phyloP scores from a whole-genome alignment of 2,329 filamentous ascomycete species.

The Plenodomus biglobosus region DNA sequence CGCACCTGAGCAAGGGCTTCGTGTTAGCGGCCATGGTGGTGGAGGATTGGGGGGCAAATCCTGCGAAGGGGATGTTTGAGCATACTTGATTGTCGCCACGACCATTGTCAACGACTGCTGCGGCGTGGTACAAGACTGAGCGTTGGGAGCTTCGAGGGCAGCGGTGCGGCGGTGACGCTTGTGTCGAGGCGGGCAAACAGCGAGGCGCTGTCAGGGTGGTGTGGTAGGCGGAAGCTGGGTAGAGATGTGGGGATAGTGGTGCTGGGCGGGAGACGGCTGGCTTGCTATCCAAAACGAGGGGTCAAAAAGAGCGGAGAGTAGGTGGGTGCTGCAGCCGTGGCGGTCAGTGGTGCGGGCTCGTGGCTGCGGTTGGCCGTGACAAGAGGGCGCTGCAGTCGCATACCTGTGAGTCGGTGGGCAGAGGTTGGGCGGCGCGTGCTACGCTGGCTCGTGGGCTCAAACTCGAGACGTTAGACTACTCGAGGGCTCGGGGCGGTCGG shows the following conservation, averaged over 20 bases:
- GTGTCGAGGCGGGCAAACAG: conserved; percentile 18
- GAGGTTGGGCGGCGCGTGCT: conserved; percentile 39
- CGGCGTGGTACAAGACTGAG: not conserved
- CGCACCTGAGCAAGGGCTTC: conserved; percentile 66
- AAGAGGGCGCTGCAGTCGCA: conserved; percentile 17
- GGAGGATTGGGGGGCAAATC: not conserved
- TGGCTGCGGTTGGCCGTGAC: conserved; percentile 23
- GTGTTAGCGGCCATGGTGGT: conserved; percentile 11
- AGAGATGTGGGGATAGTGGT: conserved; percentile 26
- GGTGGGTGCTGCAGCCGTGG: conserved; percentile 19
- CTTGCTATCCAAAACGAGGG: conserved; percentile 43
- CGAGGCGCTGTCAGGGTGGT: conserved; percentile 13
- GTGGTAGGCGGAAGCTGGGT: conserved; percentile 16
- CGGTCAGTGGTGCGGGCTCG: conserved; percentile 30
- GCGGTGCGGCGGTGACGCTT: too few relatives aligned
- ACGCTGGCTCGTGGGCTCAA: conserved; percentile 40
- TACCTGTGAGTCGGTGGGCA: conserved; percentile 37
- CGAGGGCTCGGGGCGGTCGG: conserved; percentile 35
- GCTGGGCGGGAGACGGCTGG: conserved; percentile 13
- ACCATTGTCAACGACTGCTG: conserved; percentile 35
- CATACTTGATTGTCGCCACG: conserved; percentile 48
- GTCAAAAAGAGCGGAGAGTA: conserved; percentile 33
- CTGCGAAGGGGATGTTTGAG: conserved; percentile 6
- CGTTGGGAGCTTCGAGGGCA: not conserved
- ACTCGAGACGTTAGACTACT: conserved; percentile 42